Evolutionary conservation across 1,284 basidiomycete species (phyloP), one percentile per base, ranked within the genome.

Genomic region (Garcileccinum viscosum): DNA sequence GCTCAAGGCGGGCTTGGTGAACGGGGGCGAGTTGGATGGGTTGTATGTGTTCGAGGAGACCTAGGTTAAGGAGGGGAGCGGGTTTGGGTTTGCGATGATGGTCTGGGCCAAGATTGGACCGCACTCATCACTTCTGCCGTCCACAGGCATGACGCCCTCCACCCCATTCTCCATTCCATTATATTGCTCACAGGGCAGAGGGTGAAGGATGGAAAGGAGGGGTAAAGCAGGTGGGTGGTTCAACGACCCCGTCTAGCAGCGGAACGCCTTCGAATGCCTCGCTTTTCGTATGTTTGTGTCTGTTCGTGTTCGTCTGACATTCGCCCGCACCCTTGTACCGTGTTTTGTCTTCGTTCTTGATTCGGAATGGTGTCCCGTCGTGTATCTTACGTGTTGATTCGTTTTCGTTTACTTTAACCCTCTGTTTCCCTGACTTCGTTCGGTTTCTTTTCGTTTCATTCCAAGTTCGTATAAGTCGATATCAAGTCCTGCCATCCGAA

Each of bases 11-110:
- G 77, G 78, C 9, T 62, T 80, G 42, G 77, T 78, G 32, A 78
- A 74, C 8, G 77, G 77, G 11, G 77, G 77, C 38, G 77, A 78
- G 68, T 24, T 78, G 70, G 77, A 78, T n/a, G 77, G 77, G 44
- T 37, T 78, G 60, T 78, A 78, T 56, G 77, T 78, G 66, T 78
- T 78, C 71, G 77, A 75, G 40, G 73, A 73, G 63, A 74, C 68
- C n/a, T 75, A 64, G 44, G 33, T 53, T 30, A 27, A 53, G 50
- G 50, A 53, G 17, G 50, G 50, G n/a, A 8, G 24, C 5, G 27
- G 32, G 56, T 27, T 8, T 38, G 59, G 9, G 58, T n/a, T 14
- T 62, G 19, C 32, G 56, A 58, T 33, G 32, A 58, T 32, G 56
- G 14, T 14, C n/a, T 33, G 50, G 50, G 50, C 22, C 42, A 12